Evolutionary conservation across 75 land plant species (phyloP).

Genomic region (Pinus tabuliformis): DNA sequence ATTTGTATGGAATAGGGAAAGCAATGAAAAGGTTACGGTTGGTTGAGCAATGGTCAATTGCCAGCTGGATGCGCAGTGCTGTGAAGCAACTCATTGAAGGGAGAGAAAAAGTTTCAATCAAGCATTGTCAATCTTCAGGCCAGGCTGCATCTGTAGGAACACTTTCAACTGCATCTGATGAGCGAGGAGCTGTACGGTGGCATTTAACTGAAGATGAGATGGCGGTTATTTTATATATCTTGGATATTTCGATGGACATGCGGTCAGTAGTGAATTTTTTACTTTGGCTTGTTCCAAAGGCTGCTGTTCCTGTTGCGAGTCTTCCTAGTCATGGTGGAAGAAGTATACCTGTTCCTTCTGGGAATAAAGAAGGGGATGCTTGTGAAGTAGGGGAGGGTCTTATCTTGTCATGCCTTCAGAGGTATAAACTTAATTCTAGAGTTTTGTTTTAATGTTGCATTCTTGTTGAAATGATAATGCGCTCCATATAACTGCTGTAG

Average conservation of each 20-base stretch:
- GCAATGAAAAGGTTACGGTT: conserved; percentile 59
- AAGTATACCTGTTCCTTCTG: conserved; percentile 20
- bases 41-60: conserved; percentile 54
- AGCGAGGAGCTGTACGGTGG: conserved; percentile 46
- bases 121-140: conserved; percentile 31
- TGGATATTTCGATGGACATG: conserved; percentile 74
- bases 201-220: conserved; percentile 82
- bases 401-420: conserved; percentile 67
- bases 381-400: conserved; percentile 73
- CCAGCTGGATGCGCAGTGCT: conserved; percentile 56
- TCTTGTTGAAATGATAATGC: neutral
- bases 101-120: conserved; percentile 39
- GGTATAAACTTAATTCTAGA: conserved; percentile 29
- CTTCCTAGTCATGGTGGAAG: conserved; percentile 41
- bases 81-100: conserved; percentile 68
- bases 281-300: conserved; percentile 77
- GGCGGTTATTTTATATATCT: conserved; percentile 53
- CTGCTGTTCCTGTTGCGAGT: conserved; percentile 18
- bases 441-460: neutral
- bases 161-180: conserved; percentile 32
- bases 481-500: neutral
- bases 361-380: conserved; percentile 46
- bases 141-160: neutral
- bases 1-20: conserved; percentile 60
- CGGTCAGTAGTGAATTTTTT: conserved; percentile 59